These are phyloP conservation scores for Scheffersomyces ergatensis DNA, from an alignment of 805 yeast genomes.

Conservation along the genomic window DNA sequence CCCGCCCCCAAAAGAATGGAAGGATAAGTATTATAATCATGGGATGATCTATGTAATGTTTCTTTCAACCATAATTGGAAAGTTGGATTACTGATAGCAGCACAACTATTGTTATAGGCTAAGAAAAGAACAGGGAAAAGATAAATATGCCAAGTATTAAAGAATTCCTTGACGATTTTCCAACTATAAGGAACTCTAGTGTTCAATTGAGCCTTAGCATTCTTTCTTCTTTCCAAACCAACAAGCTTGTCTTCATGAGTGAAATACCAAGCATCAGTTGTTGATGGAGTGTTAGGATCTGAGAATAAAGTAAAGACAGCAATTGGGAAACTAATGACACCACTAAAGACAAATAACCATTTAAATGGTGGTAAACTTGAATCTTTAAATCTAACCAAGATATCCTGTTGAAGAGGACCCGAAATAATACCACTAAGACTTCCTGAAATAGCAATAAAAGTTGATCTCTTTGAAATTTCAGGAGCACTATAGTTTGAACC, in stretches of 20 bases:
- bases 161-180: slow-evolving; percentile 37
- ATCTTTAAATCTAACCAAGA: slow-evolving; percentile 20
- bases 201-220: slow-evolving; percentile 41
- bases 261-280: slow-evolving; percentile 32
- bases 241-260: slow-evolving; percentile 33
- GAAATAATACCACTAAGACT: slow-evolving; percentile 26
- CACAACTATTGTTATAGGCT: slow-evolving; percentile 32
- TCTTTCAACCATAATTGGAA: slow-evolving; percentile 36
- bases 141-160: slow-evolving; percentile 48
- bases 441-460: slow-evolving; percentile 28
- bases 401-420: slow-evolving; percentile 31
- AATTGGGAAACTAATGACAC: slow-evolving; percentile 30
- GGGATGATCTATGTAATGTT: slow-evolving; percentile 22
- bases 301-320: slow-evolving; percentile 29
- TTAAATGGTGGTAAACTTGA: slow-evolving; percentile 25
- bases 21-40: slow-evolving; percentile 32
- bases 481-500: slow-evolving; percentile 27
- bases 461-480: slow-evolving; percentile 27
- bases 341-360: slow-evolving; percentile 35
- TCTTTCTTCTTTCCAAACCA: slow-evolving; percentile 45
- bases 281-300: slow-evolving; percentile 33
- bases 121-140: slow-evolving; percentile 41
- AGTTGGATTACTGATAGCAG: slow-evolving; percentile 34
- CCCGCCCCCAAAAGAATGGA: slow-evolving; percentile 25
- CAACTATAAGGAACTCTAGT: slow-evolving; percentile 39